A percentile compares a stretch with the other conserved stretches of the same genome.
Conservation (phyloP, 495 filamentous ascomycete genomes). For the Platismatia glauca region DNA sequence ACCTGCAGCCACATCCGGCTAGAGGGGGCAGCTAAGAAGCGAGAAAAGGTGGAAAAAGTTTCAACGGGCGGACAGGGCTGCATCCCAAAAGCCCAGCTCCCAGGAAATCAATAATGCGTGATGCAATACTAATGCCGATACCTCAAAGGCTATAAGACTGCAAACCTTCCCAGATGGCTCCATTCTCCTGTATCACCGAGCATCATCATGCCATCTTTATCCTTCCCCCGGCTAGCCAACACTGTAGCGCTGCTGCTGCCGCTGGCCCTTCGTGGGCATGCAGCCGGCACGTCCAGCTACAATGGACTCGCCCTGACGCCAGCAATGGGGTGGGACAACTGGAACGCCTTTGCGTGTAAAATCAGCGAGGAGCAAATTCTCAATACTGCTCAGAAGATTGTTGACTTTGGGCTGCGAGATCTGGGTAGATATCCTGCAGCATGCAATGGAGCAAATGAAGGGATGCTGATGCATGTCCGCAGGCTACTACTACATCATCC, state of each 20-base stretch:
- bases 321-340: constrained; percentile 41
- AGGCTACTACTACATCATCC: constrained; percentile 48
- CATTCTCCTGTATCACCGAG: neutral
- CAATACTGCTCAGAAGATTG: constrained; percentile 38
- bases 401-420: constrained; percentile 42
- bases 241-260: neutral
- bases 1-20: neutral
- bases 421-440: constrained; percentile 17
- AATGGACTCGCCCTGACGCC: constrained; percentile 38
- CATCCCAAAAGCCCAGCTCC: no score
- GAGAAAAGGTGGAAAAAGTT: neutral
- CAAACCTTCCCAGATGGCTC: neutral
- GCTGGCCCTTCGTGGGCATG: neutral
- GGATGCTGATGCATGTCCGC: constrained; percentile 1
- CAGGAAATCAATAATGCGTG: no score
- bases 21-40: neutral
- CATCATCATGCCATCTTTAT: constrained; percentile 2
- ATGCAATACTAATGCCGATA: no score
- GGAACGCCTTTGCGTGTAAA: constrained; percentile 48
- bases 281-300: constrained; percentile 19
- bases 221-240: neutral
- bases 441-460: neutral
- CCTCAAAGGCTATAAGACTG: neutral
- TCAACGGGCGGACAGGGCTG: neutral
- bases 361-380: constrained; percentile 43